A percentile compares a stretch with the other conserved stretches of the same genome.
phyloP scores from a whole-genome alignment of 345 rosid genomes.

The Ricinus communis region DNA sequence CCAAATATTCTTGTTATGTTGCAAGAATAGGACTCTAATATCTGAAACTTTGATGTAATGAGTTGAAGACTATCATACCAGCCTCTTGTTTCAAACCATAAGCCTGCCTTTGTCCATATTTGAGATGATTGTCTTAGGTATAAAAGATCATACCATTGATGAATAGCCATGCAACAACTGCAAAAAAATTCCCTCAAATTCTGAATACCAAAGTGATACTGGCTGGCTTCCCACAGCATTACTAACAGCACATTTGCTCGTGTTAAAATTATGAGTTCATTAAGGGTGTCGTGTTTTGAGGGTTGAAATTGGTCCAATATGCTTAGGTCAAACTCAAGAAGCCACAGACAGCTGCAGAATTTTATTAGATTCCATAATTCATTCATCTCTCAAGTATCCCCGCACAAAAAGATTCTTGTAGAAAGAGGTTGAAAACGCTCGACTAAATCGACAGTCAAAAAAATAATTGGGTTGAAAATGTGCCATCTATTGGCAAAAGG shows the following conservation, averaged over 20 bases:
- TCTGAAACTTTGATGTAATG: no score
- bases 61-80: background rate
- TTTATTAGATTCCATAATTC: background rate
- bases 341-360: background rate
- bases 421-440: background rate
- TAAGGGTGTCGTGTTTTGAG: background rate
- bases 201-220: background rate
- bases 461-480: no score
- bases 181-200: background rate
- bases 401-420: no score
- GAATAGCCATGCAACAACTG: background rate
- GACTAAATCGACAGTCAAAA: background rate
- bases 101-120: background rate
- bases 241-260: background rate
- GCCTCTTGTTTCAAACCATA: background rate
- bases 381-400: background rate
- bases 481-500: background rate
- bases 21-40: background rate
- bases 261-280: background rate
- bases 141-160: background rate
- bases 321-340: background rate
- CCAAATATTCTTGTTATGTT: background rate
- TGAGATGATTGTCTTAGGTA: background rate
- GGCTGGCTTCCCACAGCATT: background rate
- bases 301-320: background rate